phyloP scores from a whole-genome alignment of 1,284 basidiomycete species.

The Coniferiporia weirii region DNA sequence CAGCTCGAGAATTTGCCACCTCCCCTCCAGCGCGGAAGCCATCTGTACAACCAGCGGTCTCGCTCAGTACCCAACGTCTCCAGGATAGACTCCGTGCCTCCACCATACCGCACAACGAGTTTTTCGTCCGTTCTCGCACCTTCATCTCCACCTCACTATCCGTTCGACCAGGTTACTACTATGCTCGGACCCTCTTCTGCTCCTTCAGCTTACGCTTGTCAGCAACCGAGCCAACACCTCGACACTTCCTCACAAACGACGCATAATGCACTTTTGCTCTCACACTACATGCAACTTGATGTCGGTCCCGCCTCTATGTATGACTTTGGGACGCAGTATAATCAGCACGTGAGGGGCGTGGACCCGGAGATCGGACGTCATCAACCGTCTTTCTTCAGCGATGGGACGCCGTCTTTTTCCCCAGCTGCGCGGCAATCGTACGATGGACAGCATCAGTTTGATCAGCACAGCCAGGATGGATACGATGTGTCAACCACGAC shows the following conservation, averaged over 20 bases:
- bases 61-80: not conserved
- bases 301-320: not conserved
- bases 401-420: not conserved
- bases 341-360: not conserved
- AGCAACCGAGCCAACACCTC: not conserved
- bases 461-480: not conserved
- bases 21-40: not conserved
- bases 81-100: not conserved
- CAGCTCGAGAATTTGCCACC: not conserved
- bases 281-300: not conserved
- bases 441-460: not conserved
- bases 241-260: not conserved
- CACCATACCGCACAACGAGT: not conserved
- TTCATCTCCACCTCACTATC: not conserved
- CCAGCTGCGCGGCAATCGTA: not conserved
- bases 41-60: not conserved
- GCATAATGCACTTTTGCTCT: not conserved
- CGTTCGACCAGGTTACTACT: not conserved
- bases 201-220: not conserved
- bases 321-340: not conserved
- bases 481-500: not conserved
- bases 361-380: not conserved
- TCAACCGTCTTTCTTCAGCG: not conserved
- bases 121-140: not conserved
- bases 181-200: not conserved